These are phyloP conservation scores for Alloascoidea africana DNA, from an alignment of 805 yeast species.

Conservation along the genomic window DNA sequence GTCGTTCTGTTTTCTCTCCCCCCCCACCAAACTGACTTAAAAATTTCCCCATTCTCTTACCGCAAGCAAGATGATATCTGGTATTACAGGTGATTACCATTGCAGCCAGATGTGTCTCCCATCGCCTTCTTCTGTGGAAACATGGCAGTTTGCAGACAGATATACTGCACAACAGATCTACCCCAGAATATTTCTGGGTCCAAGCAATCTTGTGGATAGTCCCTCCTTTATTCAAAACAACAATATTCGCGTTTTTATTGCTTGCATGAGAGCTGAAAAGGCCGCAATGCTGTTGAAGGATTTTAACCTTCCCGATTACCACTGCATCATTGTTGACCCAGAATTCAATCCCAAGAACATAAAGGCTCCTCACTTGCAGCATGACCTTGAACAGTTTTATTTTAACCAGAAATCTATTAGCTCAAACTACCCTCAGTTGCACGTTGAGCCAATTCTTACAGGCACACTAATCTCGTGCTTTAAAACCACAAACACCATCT, in stretches of 20 bases:
- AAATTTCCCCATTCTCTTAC: too few species aligned
- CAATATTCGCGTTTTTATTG: constrained; percentile 1
- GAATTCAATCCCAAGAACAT: background rate
- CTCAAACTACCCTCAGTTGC: background rate
- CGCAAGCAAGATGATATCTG: too few species aligned
- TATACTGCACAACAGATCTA: background rate
- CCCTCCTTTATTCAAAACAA: background rate
- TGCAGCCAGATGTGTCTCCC: too few species aligned
- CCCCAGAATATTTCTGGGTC: background rate
- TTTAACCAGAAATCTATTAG: background rate
- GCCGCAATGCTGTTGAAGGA: constrained; percentile 1
- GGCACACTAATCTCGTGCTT: background rate
- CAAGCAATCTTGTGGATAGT: background rate
- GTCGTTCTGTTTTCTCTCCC: too few species aligned
- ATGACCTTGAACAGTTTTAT: background rate
- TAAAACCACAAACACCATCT: background rate
- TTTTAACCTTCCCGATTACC: background rate
- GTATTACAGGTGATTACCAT: too few species aligned
- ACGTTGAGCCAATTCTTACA: background rate
- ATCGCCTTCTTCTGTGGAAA: too few species aligned
- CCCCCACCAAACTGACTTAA: too few species aligned
- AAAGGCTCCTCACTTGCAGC: background rate
- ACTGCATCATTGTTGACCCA: constrained; percentile 1
- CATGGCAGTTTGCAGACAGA: constrained; percentile 1
- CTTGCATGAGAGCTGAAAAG: constrained; percentile 1